Conservation (phyloP, 1,284 basidiomycete genomes). For the Leccinum pachyderme region DNA sequence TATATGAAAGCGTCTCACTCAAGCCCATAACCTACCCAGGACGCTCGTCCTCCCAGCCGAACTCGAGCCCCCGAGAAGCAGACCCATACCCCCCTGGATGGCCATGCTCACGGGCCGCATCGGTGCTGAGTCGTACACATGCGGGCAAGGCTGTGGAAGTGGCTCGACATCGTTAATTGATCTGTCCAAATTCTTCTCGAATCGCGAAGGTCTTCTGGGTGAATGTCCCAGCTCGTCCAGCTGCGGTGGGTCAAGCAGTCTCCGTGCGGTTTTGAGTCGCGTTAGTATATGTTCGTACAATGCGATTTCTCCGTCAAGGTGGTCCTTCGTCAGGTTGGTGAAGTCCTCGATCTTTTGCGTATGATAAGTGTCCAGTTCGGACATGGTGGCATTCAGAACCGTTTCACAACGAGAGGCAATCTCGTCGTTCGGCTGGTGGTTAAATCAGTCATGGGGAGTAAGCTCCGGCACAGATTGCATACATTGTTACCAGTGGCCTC, state of each 20-base stretch:
- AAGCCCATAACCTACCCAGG: conserved; percentile 62
- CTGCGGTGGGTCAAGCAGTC: conserved; percentile 47
- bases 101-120: conserved; percentile 75
- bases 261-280: conserved; percentile 54
- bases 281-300: conserved; percentile 69
- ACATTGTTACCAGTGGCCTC: conserved; percentile 47
- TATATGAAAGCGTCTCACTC: conserved; percentile 1
- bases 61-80: conserved; percentile 49
- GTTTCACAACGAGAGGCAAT: conserved; percentile 79
- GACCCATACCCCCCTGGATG: conserved; percentile 65
- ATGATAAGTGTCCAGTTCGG: conserved; percentile 82
- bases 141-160: conserved; percentile 68
- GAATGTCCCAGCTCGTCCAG: conserved; percentile 45
- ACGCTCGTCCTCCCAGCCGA: conserved; percentile 50
- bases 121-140: conserved; percentile 71
- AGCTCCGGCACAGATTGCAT: conserved; percentile 2
- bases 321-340: conserved; percentile 53
- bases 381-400: conserved; percentile 83
- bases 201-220: conserved; percentile 64
- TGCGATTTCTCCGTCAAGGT: conserved; percentile 74
- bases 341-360: conserved; percentile 73
- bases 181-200: conserved; percentile 66
- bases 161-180: conserved; percentile 50
- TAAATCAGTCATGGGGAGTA: conserved; percentile 8
- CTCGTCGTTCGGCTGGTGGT: conserved; percentile 55